A percentile compares a stretch with the other conserved stretches of the same genome.
phyloP scores from a whole-genome alignment of 305 asterid species.

The Salvia sclarea region DNA sequence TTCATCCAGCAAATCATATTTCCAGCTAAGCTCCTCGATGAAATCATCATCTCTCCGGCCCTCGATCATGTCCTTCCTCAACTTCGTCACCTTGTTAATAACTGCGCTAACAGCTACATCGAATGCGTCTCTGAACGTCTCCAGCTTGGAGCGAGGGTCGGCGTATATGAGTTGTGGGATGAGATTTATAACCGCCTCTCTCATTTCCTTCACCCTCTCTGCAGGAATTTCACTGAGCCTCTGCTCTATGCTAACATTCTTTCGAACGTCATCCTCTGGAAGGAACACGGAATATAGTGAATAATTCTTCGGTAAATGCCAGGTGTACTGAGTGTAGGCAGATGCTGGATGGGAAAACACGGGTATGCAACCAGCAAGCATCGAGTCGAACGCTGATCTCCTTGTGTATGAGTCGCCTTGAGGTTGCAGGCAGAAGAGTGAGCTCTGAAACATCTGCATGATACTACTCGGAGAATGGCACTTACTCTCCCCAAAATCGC shows the following conservation, averaged over 20 bases:
- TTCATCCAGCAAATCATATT: slow-evolving; percentile 62
- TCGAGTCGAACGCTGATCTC: slow-evolving; percentile 87
- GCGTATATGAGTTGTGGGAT: slow-evolving; percentile 78
- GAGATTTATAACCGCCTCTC: slow-evolving; percentile 68
- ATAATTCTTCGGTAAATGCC: slow-evolving; percentile 78
- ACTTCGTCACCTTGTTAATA: slow-evolving; percentile 59
- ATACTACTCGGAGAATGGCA: slow-evolving; percentile 79
- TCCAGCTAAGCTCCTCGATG: slow-evolving; percentile 72
- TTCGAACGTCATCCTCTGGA: slow-evolving; percentile 62
- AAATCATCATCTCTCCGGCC: slow-evolving; percentile 54
- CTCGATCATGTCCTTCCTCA: slow-evolving; percentile 61
- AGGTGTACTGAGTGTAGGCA: slow-evolving; percentile 82
- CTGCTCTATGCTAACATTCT: slow-evolving; percentile 59
- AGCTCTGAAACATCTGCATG: slow-evolving; percentile 82
- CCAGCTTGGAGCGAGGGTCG: slow-evolving; percentile 70
- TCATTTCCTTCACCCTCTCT: slow-evolving; percentile 63
- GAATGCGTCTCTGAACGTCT: slow-evolving; percentile 72
- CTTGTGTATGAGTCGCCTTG: slow-evolving; percentile 86
- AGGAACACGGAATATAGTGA: slow-evolving; percentile 67
- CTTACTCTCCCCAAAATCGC: slow-evolving; percentile 68
- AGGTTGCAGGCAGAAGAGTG: slow-evolving; percentile 81
- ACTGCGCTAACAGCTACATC: slow-evolving; percentile 73
- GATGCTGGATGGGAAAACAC: slow-evolving; percentile 88
- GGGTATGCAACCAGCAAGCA: slow-evolving; percentile 86
- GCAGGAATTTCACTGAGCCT: slow-evolving; percentile 50